phyloP scores from a whole-genome alignment of 139 green algal genomes.

The Diplosphaera chodatii region DNA sequence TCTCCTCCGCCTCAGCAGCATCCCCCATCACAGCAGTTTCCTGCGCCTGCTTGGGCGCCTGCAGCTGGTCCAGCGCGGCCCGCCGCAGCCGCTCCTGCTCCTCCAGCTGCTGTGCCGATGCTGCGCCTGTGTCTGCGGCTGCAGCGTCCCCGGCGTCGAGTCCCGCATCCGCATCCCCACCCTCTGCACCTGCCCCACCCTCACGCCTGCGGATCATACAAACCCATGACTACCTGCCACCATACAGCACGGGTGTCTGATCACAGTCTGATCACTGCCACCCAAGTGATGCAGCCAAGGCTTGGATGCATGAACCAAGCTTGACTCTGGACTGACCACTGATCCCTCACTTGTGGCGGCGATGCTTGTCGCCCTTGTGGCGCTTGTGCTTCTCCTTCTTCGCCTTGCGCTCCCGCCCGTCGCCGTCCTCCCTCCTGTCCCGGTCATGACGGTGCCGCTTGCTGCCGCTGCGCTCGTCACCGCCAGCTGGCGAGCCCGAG shows the following conservation, averaged over 20 bases:
- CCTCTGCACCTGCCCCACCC: no score
- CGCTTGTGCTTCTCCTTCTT: conserved; percentile 13
- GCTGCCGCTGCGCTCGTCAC: not conserved
- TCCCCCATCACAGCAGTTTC: not conserved
- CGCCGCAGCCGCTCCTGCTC: conserved; percentile 41
- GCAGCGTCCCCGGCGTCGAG: no score
- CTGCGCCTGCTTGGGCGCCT: not conserved
- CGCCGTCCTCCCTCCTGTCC: not conserved
- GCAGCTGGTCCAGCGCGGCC: not conserved
- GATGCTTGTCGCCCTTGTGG: conserved; percentile 7
- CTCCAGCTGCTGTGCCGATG: conserved; percentile 45
- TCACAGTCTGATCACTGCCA: no score
- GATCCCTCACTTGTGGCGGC: not conserved
- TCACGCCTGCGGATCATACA: no score
- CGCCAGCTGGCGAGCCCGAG: not conserved
- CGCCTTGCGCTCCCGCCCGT: not conserved
- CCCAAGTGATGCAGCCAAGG: no score
- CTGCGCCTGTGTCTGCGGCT: conserved; percentile 34
- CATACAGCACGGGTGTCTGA: no score
- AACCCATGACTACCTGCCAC: no score
- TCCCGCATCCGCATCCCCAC: no score
- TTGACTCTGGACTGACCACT: conserved; percentile 1
- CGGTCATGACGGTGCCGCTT: not conserved
- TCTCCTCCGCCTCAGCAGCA: no score
- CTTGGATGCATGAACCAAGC: no score